Percentiles rank a stretch among this genome's conserved stretches.
These are phyloP conservation scores for Metroxylon sagu DNA, from an alignment of 176 grass and related monocot species.

Conservation along the genomic window DNA sequence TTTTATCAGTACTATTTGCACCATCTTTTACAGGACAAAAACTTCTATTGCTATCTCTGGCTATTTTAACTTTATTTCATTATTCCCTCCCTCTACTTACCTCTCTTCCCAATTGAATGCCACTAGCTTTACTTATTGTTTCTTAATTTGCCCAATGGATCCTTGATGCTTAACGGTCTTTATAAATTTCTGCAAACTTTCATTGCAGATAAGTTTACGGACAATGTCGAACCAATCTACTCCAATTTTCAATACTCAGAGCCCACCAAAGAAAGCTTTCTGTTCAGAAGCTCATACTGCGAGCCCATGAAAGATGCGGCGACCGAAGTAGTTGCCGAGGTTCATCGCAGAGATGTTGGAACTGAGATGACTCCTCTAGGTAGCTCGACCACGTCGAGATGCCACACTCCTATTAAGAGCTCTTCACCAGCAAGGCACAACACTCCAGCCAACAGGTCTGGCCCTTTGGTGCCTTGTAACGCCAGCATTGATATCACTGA, in stretches of 20 bases:
- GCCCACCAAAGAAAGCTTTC: slow-evolving; percentile 56
- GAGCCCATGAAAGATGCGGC: slow-evolving; percentile 18
- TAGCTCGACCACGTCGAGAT: slow-evolving; percentile 41
- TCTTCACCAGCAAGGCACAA: slow-evolving; percentile 82
- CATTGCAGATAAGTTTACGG: slow-evolving; percentile 82
- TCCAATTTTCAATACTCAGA: slow-evolving; percentile 25
- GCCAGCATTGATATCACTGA: slow-evolving; percentile 46
- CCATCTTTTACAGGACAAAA: too few species aligned
- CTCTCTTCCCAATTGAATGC: too few species aligned
- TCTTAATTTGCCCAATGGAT: not conserved
- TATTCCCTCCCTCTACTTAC: too few species aligned
- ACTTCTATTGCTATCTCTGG: too few species aligned
- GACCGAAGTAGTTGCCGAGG: not conserved
- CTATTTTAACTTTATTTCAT: too few species aligned
- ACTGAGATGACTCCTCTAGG: slow-evolving; percentile 70
- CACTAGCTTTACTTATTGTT: too few species aligned
- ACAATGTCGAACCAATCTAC: slow-evolving; percentile 35
- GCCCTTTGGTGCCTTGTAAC: slow-evolving; percentile 52
- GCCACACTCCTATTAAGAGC: slow-evolving; percentile 68
- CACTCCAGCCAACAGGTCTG: slow-evolving; percentile 70
- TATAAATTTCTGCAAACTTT: not conserved
- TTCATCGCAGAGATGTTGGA: slow-evolving; percentile 41
- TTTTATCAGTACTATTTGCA: too few species aligned
- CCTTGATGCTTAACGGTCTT: too few species aligned
- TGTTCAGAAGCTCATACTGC: slow-evolving; percentile 49